phyloP scores from a whole-genome alignment of 2,329 filamentous ascomycete genomes.

The Amauroascus niger region DNA sequence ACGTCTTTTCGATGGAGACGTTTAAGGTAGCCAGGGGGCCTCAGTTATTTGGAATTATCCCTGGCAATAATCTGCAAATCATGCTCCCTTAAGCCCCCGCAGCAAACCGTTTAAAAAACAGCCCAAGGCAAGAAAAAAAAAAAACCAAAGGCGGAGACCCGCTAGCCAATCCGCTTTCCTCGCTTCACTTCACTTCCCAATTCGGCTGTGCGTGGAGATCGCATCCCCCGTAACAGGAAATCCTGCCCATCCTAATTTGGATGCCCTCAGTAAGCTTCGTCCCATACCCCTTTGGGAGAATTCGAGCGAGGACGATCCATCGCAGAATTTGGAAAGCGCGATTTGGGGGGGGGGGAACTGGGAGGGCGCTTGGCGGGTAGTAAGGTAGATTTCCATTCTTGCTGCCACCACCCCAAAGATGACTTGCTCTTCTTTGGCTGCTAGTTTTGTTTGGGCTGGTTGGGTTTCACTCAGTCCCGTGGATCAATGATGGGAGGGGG shows the following conservation, averaged over 20 bases:
- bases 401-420: too few relatives aligned
- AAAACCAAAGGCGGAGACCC: background rate
- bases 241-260: constrained; percentile 3
- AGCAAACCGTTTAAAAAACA: constrained; percentile 5
- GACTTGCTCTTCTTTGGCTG: too few relatives aligned
- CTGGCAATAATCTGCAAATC: background rate
- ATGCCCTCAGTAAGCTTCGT: background rate
- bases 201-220: background rate
- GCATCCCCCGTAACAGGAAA: constrained; percentile 2
- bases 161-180: background rate
- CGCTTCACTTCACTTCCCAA: background rate
- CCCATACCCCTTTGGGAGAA: constrained; percentile 5
- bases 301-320: constrained; percentile 3
- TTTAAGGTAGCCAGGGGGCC: background rate
- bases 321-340: background rate
- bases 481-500: background rate
- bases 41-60: constrained; percentile 5
- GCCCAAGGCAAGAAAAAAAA: background rate
- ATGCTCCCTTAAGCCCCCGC: background rate
- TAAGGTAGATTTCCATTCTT: too few relatives aligned
- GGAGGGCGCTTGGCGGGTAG: too few relatives aligned
- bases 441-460: too few relatives aligned
- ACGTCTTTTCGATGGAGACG: background rate
- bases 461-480: too few relatives aligned
- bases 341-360: too few relatives aligned